Conservation (phyloP, 345 rosid genomes). For the Brassica cretica region DNA sequence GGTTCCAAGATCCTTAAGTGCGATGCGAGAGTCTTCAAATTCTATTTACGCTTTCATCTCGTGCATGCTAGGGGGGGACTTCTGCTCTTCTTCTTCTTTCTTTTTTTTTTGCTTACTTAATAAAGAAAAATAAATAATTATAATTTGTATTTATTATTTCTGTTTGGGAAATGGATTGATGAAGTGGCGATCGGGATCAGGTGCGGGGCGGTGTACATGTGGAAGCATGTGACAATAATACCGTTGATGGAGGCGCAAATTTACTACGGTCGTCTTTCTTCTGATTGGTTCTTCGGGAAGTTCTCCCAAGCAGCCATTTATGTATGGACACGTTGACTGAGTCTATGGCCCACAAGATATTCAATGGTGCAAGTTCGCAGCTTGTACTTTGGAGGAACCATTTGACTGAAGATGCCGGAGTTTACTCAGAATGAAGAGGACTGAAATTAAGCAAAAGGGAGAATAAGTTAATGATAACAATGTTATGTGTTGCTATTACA, state of each 20-base stretch:
- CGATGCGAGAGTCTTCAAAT: constrained; percentile 1
- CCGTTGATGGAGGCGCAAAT: constrained; percentile 9
- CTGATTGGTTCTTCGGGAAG: not conserved
- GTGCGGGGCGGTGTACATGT: constrained; percentile 34
- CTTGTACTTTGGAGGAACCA: constrained; percentile 8
- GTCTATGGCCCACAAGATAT: not conserved
- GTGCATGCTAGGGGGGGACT: constrained; percentile 43
- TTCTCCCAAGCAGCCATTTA: not conserved
- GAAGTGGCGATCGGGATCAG: not conserved
- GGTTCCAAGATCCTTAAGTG: constrained; percentile 41
- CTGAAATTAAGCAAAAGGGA: not conserved
- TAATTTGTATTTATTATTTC: not conserved
- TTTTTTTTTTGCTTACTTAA: constrained; percentile 19
- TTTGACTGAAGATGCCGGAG: not conserved
- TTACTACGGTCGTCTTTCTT: constrained; percentile 15
- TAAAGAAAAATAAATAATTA: not conserved
- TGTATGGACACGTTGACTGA: not conserved
- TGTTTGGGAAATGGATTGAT: not conserved
- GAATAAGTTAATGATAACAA: not conserved
- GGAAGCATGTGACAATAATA: constrained; percentile 7
- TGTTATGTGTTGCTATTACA: too few species aligned
- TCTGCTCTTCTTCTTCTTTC: constrained; percentile 21
- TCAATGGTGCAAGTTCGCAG: not conserved
- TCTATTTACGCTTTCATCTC: constrained; percentile 17
- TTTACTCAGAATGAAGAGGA: not conserved